Conservation (phyloP, 768 basidiomycete genomes). For the Russula griseocarnosa region DNA sequence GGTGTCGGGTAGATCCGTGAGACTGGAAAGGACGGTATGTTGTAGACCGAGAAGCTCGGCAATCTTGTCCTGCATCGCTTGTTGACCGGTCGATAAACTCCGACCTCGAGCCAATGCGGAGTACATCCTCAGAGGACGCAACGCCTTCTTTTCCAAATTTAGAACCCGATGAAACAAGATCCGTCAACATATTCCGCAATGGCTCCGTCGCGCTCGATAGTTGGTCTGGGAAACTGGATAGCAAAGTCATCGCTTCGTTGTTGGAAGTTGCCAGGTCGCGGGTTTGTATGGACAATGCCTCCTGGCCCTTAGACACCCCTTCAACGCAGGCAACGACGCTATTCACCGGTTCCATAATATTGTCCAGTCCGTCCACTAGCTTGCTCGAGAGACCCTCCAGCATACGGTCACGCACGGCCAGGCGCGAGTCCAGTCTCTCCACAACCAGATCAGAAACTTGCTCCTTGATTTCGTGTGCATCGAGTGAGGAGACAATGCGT, state of each 20-base stretch:
- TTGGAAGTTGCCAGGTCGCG: slow-evolving; percentile 41
- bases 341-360: slow-evolving; percentile 41
- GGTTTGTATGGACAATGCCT: slow-evolving; percentile 39
- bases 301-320: slow-evolving; percentile 42
- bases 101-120: slow-evolving; percentile 49
- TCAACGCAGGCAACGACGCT: slow-evolving; percentile 43
- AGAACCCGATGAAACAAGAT: slow-evolving; percentile 27
- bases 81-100: slow-evolving; percentile 48
- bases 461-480: slow-evolving; percentile 84
- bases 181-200: slow-evolving; percentile 37
- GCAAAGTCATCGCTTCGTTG: slow-evolving; percentile 38
- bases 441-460: slow-evolving; percentile 86
- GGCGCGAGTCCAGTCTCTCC: slow-evolving; percentile 75
- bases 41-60: slow-evolving; percentile 50
- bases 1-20: slow-evolving; percentile 56
- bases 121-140: slow-evolving; percentile 32
- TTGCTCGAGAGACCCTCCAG: slow-evolving; percentile 55
- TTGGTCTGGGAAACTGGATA: slow-evolving; percentile 48
- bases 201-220: slow-evolving; percentile 45
- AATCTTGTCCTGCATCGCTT: slow-evolving; percentile 44
- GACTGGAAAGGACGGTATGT: slow-evolving; percentile 49
- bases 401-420: slow-evolving; percentile 70
- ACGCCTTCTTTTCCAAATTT: slow-evolving; percentile 28
- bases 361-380: slow-evolving; percentile 51
- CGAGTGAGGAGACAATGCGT: slow-evolving; percentile 67